These are phyloP conservation scores for Lindgomyces ingoldianus DNA, from an alignment of 495 filamentous ascomycete species.

Conservation along the genomic window DNA sequence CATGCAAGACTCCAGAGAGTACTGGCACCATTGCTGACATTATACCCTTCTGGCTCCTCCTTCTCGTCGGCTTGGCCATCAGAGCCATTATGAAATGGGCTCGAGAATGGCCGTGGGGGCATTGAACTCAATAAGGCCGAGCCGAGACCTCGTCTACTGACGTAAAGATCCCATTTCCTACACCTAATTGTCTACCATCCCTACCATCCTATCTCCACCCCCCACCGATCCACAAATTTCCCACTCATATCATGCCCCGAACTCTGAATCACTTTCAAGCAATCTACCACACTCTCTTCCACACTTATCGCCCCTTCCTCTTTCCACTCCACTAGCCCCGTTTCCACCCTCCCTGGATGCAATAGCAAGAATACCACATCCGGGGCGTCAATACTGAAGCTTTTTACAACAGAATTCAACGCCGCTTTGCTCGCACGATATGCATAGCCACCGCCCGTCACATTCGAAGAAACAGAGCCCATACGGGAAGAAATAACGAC, in stretches of 20 bases:
- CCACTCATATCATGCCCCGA: constrained; percentile 38
- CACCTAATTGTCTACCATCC: background rate
- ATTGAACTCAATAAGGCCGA: too few relatives aligned
- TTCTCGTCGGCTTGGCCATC: too few relatives aligned
- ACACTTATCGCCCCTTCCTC: constrained; percentile 48
- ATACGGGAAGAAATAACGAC: constrained; percentile 48
- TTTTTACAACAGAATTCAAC: constrained; percentile 47
- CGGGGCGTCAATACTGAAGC: constrained; percentile 45
- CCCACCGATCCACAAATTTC: constrained; percentile 48
- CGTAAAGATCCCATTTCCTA: too few relatives aligned
- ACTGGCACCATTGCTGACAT: too few relatives aligned
- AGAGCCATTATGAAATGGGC: too few relatives aligned
- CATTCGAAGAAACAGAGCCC: constrained; percentile 53
- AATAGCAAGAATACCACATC: constrained; percentile 44
- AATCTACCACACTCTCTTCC: constrained; percentile 44
- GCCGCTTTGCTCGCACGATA: constrained; percentile 73
- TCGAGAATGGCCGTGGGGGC: too few relatives aligned
- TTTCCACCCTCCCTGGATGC: constrained; percentile 52
- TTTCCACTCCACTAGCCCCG: constrained; percentile 43
- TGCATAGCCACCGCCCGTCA: constrained; percentile 70
- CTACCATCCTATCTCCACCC: constrained; percentile 44
- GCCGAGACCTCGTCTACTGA: too few relatives aligned
- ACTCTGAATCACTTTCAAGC: constrained; percentile 42
- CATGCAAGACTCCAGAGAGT: too few relatives aligned
- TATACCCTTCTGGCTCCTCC: too few relatives aligned